Evolutionary conservation across 1,284 basidiomycete genomes (phyloP), one percentile per base, ranked within the genome.

Genomic region (Trichosporon coremiiforme): DNA sequence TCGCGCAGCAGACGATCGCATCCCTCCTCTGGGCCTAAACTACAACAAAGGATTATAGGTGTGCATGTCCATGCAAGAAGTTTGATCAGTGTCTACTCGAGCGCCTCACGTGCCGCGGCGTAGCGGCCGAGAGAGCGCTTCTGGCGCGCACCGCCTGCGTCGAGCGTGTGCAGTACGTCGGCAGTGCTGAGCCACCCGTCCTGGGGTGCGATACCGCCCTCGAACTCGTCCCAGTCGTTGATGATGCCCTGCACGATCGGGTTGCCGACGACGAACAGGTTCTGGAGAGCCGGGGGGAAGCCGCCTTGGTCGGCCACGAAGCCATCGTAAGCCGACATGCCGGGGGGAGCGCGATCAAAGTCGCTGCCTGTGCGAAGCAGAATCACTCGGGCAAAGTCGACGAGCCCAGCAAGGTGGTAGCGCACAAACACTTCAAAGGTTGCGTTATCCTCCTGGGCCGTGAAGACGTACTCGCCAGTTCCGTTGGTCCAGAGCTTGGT

Each of bases 371-470:
- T 85, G 25, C 86, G 82, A 79, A 87, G 85, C 69, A 86, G 70
- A 70, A 87, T 81, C 62, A 86, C 78, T 55, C 86, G 82, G 2
- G 80, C 74, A 75, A 86, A 87, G 76, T 87, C 86, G 70, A 85
- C 77, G 35, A 80, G 75, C 1, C 82, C 80, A 25, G 83, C 80
- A 60, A 82, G 75, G 65, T 82, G 79, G 2, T 82, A 85, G 33
- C 86, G 83, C 31, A 87, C 72, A 66, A 87, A 82, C 1, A 83
- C 82, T 67, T 85, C 85, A 38, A 87, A 84, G 29, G 81, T 83
- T 17, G 84, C 86, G 72, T 86, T 87, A 78, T 87, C 87, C 75
- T 87, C 87, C 74, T 87, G 85, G 10, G 85, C 85, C 6, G 85
- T 85, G 20, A 85, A 80, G 68, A 84, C 84, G 77, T 86, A 87